Evolutionary conservation across 164 flowering plant genomes (phyloP), one percentile per base, ranked within the genome.

Genomic region (Dillenia suffruticosa): DNA sequence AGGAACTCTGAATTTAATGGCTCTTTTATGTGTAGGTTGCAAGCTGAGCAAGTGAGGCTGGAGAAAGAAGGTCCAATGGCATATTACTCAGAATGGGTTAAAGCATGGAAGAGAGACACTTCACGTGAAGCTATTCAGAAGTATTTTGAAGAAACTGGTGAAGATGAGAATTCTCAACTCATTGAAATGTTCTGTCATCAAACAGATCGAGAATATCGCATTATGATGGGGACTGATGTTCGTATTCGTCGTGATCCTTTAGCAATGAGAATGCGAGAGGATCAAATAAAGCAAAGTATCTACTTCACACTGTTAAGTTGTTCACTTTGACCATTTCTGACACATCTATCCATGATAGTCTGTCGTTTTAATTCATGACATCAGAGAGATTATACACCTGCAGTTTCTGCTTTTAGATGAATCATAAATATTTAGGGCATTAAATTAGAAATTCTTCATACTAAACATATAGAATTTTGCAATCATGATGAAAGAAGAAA

Each of bases 141-240:
- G 61, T 96, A 90, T 83, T 90, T 70, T 76, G 98, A 94, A 79
- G 97, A 94, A 77, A 94, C 95, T 67, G 98, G 98, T 70, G 98
- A 94, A 84, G 93, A 90, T 72, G 98, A 94, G 75, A 87, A 76
- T 54, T 67, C 80, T 19, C 98, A 94, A 70, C 86, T 94, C 62
- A 77, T 87, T 57, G 77, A 77, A 59, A 87, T 94, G 98, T 94
- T 90, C 67, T 65, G 58, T 61, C 74, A 84, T 65, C 98, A 94
- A 80, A 94, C 98, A 45, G 96, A 76, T 60, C 66, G 85, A 56
- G 97, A 90, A 70, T 94, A 71, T 68, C 90, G 97, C 43, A 82
- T 86, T 52, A 94, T 94, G 98, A 88, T 87, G 93, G 98, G 98
- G 26, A 87, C 85, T 62, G 98, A 94, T 82, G 49, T 72, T 40